Evolutionary conservation across 2,329 filamentous ascomycete genomes (phyloP).

Genomic region (Coniochaeta prunicola): DNA sequence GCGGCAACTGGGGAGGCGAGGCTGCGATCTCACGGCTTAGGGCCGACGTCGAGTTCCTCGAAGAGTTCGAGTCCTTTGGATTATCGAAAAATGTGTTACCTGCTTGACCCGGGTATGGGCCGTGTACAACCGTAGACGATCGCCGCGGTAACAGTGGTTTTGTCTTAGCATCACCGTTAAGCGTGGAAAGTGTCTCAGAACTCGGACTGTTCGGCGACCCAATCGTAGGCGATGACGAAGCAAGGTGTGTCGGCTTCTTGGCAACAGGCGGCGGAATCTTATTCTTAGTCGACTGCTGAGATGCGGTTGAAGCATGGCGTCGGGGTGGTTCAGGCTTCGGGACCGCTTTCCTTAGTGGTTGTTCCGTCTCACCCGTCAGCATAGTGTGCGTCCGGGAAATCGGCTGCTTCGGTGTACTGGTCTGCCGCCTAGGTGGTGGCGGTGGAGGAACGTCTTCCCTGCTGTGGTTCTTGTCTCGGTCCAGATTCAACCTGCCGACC

Average conservation of each 20-base stretch:
- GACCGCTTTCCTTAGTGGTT: constrained; percentile 11
- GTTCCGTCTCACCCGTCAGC: neutral
- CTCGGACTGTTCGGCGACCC: constrained; percentile 13
- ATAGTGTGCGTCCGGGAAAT: constrained; percentile 3
- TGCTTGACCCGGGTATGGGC: neutral
- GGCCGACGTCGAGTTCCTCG: neutral
- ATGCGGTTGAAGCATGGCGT: constrained; percentile 26
- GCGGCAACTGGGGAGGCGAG: neutral
- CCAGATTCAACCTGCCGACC: constrained; percentile 33
- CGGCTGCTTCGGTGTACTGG: constrained; percentile 8
- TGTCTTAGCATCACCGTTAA: neutral
- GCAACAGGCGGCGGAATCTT: constrained; percentile 51
- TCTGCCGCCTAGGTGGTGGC: constrained; percentile 35
- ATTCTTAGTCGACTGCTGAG: constrained; percentile 28
- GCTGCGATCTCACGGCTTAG: neutral
- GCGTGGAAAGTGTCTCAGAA: constrained; percentile 5
- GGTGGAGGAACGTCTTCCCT: constrained; percentile 16
- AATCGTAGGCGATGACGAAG: constrained; percentile 21
- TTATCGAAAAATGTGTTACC: neutral
- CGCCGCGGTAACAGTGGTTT: neutral
- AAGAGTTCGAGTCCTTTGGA: neutral
- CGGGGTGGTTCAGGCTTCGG: constrained; percentile 16
- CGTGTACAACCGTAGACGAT: neutral
- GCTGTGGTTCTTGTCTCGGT: constrained; percentile 28
- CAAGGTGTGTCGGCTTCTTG: constrained; percentile 53